Evolutionary conservation across 2,329 filamentous ascomycete species (phyloP), one percentile per base, ranked within the genome.

Genomic region (Escovopsis sp.): DNA sequence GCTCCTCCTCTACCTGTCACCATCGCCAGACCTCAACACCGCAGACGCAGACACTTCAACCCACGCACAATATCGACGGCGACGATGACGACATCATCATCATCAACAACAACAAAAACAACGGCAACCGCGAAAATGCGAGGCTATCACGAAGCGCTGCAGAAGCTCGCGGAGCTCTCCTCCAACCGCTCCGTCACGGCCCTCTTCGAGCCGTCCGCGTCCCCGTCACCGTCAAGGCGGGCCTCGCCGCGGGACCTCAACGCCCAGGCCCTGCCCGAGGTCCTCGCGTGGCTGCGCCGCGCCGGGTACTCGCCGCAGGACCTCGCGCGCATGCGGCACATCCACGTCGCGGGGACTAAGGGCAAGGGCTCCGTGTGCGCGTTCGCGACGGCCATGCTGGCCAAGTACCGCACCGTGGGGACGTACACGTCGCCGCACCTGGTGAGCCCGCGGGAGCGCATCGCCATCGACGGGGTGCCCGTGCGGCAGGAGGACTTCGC

Each of bases 321-420:
- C 49, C 64, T 75, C 26, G 52, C 60, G 11, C 49, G 54, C 4
- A 60, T 73, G 41, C 62, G 61, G 12, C 71, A 70, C 50, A 77
- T 96, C 47, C 89, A 96, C 58, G 78, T 96, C 38, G 85, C 89
- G 1, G 89, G 89, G 11, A 95, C 88, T 4, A 96, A 95, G 60
- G 89, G 89, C 46, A 96, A 95, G 60, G 88, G 88, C 35, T 91
- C 85, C 3, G 87, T 86, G 1, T 85, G 83, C 49, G 82, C 88
- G 9, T 89, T 88, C 58, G 74, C 86, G 18, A 85, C 86, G 12
- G 80, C 80, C 3, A 84, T 94, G 48, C 68, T 94, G n/a, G 64
- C 69, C 4, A 66, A 53, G 45, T 60, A 65, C 37, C 4, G 28
- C 47, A 54, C 50, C 59, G 60, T 91, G 26, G 87, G 87, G 34